Conservation (phyloP, 2,329 filamentous ascomycete genomes). For the Ophiocordyceps camponoti-saundersi region DNA sequence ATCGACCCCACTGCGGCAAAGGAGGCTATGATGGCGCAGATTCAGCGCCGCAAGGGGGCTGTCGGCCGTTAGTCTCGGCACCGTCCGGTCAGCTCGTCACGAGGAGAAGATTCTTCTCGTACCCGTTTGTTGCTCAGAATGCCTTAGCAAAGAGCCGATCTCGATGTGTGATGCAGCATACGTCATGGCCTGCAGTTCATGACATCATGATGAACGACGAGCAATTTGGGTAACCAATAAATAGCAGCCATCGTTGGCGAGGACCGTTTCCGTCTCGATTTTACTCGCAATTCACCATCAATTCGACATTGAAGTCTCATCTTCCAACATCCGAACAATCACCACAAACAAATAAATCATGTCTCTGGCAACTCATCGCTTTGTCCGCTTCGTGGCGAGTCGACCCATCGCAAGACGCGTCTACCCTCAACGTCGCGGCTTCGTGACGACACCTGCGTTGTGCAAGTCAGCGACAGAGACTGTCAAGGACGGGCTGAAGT, state of each 20-base stretch:
- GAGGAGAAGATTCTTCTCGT: background rate
- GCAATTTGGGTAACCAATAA: too few species aligned
- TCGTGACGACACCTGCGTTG: slow-evolving; percentile 2
- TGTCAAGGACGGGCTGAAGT: slow-evolving; percentile 42
- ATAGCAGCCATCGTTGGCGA: too few species aligned
- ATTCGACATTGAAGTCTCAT: too few species aligned
- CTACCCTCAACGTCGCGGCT: background rate
- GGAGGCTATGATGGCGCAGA: slow-evolving; percentile 21
- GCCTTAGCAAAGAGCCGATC: background rate
- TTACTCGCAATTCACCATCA: too few species aligned
- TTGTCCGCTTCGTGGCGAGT: slow-evolving; percentile 21
- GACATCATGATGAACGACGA: slow-evolving; percentile 1
- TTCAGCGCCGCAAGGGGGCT: slow-evolving; percentile 5
- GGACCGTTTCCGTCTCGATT: too few species aligned
- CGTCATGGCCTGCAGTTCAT: background rate
- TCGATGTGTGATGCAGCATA: background rate
- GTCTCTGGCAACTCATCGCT: slow-evolving; percentile 1
- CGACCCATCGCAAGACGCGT: background rate
- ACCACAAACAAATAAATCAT: too few species aligned
- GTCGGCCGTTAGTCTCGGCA: background rate
- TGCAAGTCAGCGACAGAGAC: slow-evolving; percentile 34
- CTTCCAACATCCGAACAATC: too few species aligned
- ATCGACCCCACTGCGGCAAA: slow-evolving; percentile 37
- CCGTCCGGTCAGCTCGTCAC: background rate
- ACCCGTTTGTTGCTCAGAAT: background rate